phyloP scores from a whole-genome alignment of 306 rosid genomes.

The Bauhinia variegata region DNA sequence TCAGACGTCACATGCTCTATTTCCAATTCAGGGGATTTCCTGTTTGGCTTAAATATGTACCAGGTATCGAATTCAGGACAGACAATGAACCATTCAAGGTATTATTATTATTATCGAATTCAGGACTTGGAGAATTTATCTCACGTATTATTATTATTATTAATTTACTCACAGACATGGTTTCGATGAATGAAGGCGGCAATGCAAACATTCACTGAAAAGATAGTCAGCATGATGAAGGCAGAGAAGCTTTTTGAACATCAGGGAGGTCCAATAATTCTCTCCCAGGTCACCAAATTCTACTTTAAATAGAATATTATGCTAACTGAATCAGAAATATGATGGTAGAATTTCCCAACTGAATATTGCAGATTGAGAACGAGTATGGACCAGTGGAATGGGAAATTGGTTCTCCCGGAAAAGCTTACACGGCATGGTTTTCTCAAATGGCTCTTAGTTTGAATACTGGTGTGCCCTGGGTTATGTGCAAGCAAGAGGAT shows the following conservation, averaged over 20 bases:
- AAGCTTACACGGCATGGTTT: constrained; percentile 78
- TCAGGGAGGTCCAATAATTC: constrained; percentile 95
- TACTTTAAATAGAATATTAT: too few species aligned
- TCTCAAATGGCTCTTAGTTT: constrained; percentile 81
- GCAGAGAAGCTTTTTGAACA: constrained; percentile 69
- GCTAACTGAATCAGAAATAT: too few species aligned
- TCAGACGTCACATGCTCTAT: constrained; percentile 46
- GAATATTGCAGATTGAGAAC: constrained; percentile 73
- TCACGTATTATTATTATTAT: too few species aligned
- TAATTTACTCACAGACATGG: too few species aligned
- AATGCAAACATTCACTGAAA: constrained; percentile 83
- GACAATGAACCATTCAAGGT: constrained; percentile 94
- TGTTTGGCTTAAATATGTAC: constrained; percentile 94
- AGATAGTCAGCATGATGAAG: constrained; percentile 86
- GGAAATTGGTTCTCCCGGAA: constrained; percentile 71
- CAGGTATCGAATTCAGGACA: constrained; percentile 88
- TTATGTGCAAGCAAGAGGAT: constrained; percentile 88
- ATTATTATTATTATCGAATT: too few species aligned
- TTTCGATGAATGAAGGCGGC: constrained; percentile 66
- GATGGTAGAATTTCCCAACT: not conserved
- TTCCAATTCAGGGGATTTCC: constrained; percentile 87
- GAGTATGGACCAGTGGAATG: constrained; percentile 72
- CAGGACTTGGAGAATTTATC: too few species aligned
- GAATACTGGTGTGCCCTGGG: constrained; percentile 87
- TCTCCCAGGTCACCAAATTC: constrained; percentile 70